A percentile compares a stretch with the other conserved stretches of the same genome.
Evolutionary conservation across 1,284 basidiomycete species (phyloP).

Genomic region (Erythrobasidium hasegawianum): DNA sequence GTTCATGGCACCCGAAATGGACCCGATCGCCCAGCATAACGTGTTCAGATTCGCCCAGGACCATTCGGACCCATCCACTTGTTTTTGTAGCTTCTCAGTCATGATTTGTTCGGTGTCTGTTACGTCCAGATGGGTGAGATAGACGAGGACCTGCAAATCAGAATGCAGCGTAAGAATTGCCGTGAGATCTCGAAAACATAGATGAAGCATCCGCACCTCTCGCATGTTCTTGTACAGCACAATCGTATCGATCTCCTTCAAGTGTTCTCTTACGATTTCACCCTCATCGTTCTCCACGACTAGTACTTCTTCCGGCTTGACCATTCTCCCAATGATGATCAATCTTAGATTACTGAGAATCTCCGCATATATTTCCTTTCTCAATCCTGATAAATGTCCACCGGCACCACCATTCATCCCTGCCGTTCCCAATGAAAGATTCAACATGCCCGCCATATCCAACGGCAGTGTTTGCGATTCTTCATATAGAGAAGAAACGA

Average conservation of each 20-base stretch:
- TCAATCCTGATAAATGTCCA: conserved; percentile 56
- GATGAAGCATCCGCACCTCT: too few relatives aligned
- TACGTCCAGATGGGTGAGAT: conserved; percentile 95
- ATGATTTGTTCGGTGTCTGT: conserved; percentile 94
- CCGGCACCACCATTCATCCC: conserved; percentile 14
- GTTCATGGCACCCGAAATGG: conserved; percentile 98
- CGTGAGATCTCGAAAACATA: too few relatives aligned
- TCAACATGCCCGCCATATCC: conserved; percentile 72
- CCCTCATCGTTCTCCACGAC: conserved; percentile 99
- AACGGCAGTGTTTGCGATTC: conserved; percentile 91
- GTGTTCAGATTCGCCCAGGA: conserved; percentile 97
- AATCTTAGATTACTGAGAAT: conserved; percentile 90
- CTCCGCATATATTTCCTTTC: conserved; percentile 93
- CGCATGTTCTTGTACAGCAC: conserved; percentile 99
- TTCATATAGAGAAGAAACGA: conserved; percentile 98
- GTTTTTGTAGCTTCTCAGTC: conserved; percentile 92
- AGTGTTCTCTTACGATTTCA: conserved; percentile 97
- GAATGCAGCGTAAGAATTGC: too few relatives aligned
- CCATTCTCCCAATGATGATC: conserved; percentile 99
- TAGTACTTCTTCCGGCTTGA: conserved; percentile 97
- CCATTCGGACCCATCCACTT: conserved; percentile 53
- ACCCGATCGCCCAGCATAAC: conserved; percentile 99
- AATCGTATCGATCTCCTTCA: conserved; percentile 99
- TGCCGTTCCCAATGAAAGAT: conserved; percentile 58
- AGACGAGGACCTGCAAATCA: conserved; percentile 52